Evolutionary conservation across 371 early-diverging fungal genomes (phyloP).

Genomic region (Parasitella parasitica): DNA sequence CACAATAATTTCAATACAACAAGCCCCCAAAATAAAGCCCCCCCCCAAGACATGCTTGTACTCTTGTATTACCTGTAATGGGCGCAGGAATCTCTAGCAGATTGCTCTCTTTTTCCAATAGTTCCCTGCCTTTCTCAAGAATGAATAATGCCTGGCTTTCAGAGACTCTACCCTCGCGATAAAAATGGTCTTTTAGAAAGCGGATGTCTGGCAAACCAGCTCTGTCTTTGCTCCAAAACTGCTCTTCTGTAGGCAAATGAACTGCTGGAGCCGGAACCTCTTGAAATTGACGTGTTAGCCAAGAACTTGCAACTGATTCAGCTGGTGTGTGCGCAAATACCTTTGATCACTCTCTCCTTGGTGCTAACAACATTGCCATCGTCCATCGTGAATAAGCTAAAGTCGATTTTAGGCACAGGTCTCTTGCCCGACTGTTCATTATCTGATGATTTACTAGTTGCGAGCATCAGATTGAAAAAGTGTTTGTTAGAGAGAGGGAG

Average conservation of each 20-base stretch:
- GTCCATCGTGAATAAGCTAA: slow-evolving; percentile 72
- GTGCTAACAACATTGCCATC: slow-evolving; percentile 77
- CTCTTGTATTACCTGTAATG: slow-evolving; percentile 8
- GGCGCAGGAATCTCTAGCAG: slow-evolving; percentile 86
- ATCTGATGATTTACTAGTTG: not conserved
- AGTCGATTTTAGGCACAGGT: slow-evolving; percentile 59
- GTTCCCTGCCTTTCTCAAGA: slow-evolving; percentile 73
- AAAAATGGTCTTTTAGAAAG: slow-evolving; percentile 88
- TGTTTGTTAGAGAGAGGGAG: too few relatives aligned
- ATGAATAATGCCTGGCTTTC: slow-evolving; percentile 91
- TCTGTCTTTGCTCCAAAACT: slow-evolving; percentile 61
- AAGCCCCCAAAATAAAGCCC: not conserved
- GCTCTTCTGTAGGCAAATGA: slow-evolving; percentile 49
- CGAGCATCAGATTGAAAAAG: not conserved
- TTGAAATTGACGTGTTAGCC: not conserved
- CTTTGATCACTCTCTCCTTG: slow-evolving; percentile 73
- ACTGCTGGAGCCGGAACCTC: slow-evolving; percentile 56
- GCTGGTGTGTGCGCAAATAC: slow-evolving; percentile 20
- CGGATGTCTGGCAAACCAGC: slow-evolving; percentile 78
- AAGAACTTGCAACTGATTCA: not conserved
- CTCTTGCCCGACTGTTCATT: not conserved
- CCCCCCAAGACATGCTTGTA: too few relatives aligned
- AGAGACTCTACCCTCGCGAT: slow-evolving; percentile 87
- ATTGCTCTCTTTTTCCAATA: slow-evolving; percentile 80
- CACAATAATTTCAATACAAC: not conserved